Evolutionary conservation across 495 filamentous ascomycete genomes (phyloP), one percentile per base, ranked within the genome.

Genomic region (Lasiosphaeria ovina): DNA sequence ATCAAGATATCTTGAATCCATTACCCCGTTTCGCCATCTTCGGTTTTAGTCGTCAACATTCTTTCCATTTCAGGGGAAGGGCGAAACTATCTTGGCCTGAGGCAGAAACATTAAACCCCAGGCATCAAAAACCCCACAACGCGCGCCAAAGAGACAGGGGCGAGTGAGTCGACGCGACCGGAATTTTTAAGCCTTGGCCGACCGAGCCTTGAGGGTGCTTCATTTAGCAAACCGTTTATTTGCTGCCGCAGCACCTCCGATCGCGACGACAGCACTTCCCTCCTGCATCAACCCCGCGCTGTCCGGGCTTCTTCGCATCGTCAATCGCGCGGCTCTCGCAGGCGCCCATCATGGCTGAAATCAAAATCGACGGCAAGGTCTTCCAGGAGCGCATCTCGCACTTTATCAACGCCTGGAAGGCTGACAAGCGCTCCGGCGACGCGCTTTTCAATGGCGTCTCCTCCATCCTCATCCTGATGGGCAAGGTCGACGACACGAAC

Each of bases 301-400:
- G 6, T n/a, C 11, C 12, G 11, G 11, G 44, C 6, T 47, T 47
- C 12, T 14, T 47, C 12, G 12, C 6, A 69, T 71, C 63, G 60
- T 57, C 68, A 63, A 64, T 64, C 54, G 62, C 51, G 66, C 66
- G 63, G 60, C 64, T 59, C 40, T 14, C 51, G 60, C 62, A 61
- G 68, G 66, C 72, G 66, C 62, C 53, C 71, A 78, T 69, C 68
- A 85, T 85, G 82, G 78, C 77, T 60, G 81, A 83, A 61, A 85
- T 98, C 77, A 88, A 88, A 71, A 96, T 99, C 77, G 93, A 98
- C 78, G 90, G 88, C 76, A 86, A 85, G 71, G 78, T 84, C 69
- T 99, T 99, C 77, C 92, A 95, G 73, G 91, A 90, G 77, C 94
- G 93, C 70, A 82, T 98, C 53, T 87, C 88, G 56, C 87, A 87